Evolutionary conservation across 768 basidiomycete genomes (phyloP), one percentile per base, ranked within the genome.

Genomic region (Leccinum subtestaceum): DNA sequence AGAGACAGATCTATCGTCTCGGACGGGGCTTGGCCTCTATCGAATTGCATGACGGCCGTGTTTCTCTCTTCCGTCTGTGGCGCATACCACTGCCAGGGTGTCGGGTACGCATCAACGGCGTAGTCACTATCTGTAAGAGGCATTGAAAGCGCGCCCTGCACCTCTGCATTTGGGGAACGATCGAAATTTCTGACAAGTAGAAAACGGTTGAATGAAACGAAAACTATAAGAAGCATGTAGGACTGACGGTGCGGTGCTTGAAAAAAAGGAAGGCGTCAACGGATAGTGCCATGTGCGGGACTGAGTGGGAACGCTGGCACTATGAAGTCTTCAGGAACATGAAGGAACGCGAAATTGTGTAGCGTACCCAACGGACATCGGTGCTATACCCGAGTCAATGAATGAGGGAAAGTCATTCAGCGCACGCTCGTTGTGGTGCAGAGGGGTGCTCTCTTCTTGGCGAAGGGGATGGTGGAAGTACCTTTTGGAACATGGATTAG

Each of bases 1-100:
- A 11, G 6, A 12, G 46, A 46, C 31, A 8, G 4, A 55, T 49
- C 5, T 13, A 23, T 45, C 27, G 4, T 4, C 9, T 21, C 63
- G 60, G 70, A 31, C 53, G 65, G 60, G 53, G 45, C 65, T 63
- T 63, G 63, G 6, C 17, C n/a, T 2, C 27, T 48, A 31, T 49
- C 2, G 6, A 10, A 27, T 34, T 17, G 61, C 32, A 11, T 51
- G 52, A 12, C 10, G 23, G n/a, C 11, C 45, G 46, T 32, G 7
- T 32, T 25, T 21, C 9, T 25, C 15, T 34, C 57, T 4, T 13
- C 10, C 53, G 48, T 40, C 6, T 36, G 61, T 57, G 60, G 45
- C 50, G n/a, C 15, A 29, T 12, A 13, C 43, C 38, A 15, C 38
- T 21, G 9, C 59, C 31, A 57, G 52, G 43, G 43, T 25, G 2